phyloP scores from a whole-genome alignment of 116 monocot species.

The Dioscorea cayenensis region DNA sequence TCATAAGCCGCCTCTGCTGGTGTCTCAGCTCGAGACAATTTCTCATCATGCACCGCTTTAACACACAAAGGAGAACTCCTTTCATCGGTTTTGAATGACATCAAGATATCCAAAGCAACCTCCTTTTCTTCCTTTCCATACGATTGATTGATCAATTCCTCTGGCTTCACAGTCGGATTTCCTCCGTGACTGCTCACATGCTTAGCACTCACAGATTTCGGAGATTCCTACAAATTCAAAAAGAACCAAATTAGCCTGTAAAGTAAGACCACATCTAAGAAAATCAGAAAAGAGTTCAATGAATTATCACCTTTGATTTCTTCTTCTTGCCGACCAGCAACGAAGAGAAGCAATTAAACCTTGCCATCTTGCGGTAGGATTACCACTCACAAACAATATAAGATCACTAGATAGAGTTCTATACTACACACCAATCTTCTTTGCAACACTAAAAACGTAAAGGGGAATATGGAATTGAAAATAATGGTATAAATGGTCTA shows the following conservation, averaged over 20 bases:
- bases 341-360: conserved; percentile 50
- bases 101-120: neutral
- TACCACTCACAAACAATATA: neutral
- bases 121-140: conserved; percentile 13
- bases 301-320: conserved; percentile 39
- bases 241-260: conserved; percentile 6
- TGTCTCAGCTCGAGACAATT: neutral
- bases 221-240: conserved; percentile 23
- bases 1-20: conserved; percentile 44
- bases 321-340: conserved; percentile 61
- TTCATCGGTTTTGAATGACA: neutral
- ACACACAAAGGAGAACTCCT: neutral
- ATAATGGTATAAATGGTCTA: neutral
- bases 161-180: conserved; percentile 24
- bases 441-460: neutral
- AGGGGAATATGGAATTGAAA: neutral
- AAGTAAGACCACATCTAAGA: neutral
- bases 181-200: conserved; percentile 8
- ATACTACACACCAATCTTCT: neutral
- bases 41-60: conserved; percentile 14
- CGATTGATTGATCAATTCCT: conserved; percentile 17
- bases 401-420: neutral
- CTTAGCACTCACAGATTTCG: conserved; percentile 15
- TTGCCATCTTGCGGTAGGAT: conserved; percentile 9
- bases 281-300: neutral